Conservation (phyloP, 2,329 filamentous ascomycete genomes). For the Fusarium nelsonii region DNA sequence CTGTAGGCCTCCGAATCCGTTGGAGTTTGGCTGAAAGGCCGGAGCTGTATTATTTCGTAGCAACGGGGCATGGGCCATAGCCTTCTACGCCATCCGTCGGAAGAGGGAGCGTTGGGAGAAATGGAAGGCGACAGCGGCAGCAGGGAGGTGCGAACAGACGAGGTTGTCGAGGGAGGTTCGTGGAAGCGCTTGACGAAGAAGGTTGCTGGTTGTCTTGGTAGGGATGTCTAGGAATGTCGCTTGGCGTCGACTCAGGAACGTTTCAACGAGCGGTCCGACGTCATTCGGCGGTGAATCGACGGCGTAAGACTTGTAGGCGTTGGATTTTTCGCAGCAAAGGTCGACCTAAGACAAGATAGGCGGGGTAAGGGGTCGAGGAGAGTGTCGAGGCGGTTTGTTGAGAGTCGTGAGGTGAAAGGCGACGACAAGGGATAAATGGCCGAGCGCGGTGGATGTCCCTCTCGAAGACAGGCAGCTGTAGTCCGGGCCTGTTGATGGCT, state of each 20-base stretch:
- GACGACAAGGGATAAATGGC: conserved; percentile 17
- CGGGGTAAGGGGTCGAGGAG: conserved; percentile 34
- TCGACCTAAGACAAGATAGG: conserved; percentile 16
- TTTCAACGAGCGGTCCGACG: conserved; percentile 41
- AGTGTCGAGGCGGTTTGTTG: conserved; percentile 21
- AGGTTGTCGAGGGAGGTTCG: conserved; percentile 34
- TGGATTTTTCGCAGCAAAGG: conserved; percentile 20
- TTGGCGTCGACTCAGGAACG: conserved; percentile 42
- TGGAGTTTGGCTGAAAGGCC: conserved; percentile 63
- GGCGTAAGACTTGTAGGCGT: conserved; percentile 17
- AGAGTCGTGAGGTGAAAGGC: conserved; percentile 7
- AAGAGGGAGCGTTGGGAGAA: conserved; percentile 18
- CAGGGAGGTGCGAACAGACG: conserved; percentile 21
- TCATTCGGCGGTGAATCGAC: conserved; percentile 48
- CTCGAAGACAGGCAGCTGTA: conserved; percentile 11
- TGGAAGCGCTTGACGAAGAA: conserved; percentile 17
- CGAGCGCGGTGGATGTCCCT: conserved; percentile 16
- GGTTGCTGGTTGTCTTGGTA: conserved; percentile 14
- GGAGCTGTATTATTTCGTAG: conserved; percentile 70
- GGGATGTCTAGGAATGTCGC: conserved; percentile 34
- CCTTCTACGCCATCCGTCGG: conserved; percentile 59
- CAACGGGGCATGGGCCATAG: conserved; percentile 71
- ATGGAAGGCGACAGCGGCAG: conserved; percentile 18
- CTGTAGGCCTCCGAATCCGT: conserved; percentile 60
- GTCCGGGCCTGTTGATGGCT: conserved; percentile 36